Conservation (phyloP, 768 basidiomycete species). For the Piloderma croceum region DNA sequence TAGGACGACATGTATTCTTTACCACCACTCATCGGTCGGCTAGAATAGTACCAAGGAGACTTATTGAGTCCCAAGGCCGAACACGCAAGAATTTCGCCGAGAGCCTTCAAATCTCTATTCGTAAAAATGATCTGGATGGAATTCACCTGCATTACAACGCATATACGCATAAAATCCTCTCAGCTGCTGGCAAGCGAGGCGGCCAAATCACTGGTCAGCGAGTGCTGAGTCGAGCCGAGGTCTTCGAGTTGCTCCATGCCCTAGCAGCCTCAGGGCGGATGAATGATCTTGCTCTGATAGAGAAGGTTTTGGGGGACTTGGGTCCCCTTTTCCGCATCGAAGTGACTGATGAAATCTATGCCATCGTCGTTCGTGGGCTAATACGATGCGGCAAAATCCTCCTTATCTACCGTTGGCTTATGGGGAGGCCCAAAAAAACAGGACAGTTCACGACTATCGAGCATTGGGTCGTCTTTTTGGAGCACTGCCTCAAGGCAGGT, state of each 20-base stretch:
- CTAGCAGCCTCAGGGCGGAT: no score
- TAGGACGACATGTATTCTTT: conserved; percentile 16
- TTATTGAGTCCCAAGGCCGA: no score
- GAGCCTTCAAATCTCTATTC: no score
- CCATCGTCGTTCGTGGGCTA: conserved; percentile 44
- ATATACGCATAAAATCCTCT: no score
- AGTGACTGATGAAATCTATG: conserved; percentile 44
- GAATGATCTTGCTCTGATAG: conserved; percentile 49
- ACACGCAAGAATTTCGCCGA: conserved; percentile 2
- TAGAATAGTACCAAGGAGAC: background rate
- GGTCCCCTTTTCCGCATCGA: conserved; percentile 40
- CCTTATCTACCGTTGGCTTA: conserved; percentile 46
- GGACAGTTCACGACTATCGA: conserved; percentile 38
- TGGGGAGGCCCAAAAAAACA: conserved; percentile 46
- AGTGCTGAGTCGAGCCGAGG: no score
- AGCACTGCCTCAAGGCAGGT: conserved; percentile 28
- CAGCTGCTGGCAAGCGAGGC: no score
- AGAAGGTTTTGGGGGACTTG: conserved; percentile 47
- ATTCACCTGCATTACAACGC: no score
- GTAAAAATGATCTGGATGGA: no score
- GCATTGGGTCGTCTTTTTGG: conserved; percentile 53
- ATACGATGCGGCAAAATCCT: conserved; percentile 37
- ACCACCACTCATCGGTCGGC: background rate
- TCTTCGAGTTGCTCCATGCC: no score
- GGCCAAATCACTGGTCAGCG: no score